Evolutionary conservation across 495 filamentous ascomycete genomes (phyloP), one percentile per base, ranked within the genome.

Genomic region (Glutinoglossum americanum): DNA sequence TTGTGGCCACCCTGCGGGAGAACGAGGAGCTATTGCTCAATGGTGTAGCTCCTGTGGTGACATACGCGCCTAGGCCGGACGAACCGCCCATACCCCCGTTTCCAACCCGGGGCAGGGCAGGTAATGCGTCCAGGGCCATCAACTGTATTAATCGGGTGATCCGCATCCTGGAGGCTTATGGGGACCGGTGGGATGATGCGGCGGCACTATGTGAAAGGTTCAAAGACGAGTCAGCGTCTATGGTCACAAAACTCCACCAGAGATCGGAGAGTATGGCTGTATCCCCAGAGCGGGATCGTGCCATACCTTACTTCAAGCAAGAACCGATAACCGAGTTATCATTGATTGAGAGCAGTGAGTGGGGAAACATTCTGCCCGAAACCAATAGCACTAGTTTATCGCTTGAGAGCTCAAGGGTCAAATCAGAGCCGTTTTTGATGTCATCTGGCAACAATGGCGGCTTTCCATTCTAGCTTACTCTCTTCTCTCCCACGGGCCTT

Each of bases 1-100:
- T 87, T 57, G 70, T 85, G 27, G 79, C 81, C 19, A 78, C 85
- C 3, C 70, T 88, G 2, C 69, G 70, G 23, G 76, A 78, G 47
- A 73, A 74, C 28, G 70, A 74, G 51, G 75, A 82, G 32, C 39
- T 61, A 7, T 54, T 74, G 21, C 64, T 74, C 25, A 19, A 21
- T 11, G 21, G 32, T 7, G 17, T n/a, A 11, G 19, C 57, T 53
- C 44, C 44, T 51, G 6, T 15, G n/a, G 13, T 54, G 28, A n/a
- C 19, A 19, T 48, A 48, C 10, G 5, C 15, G 4, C 49, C 49
- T 53, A 25, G 49, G 25, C 49, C 49, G 13, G 17, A 53, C 28
- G 49, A 53, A 3, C 25, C 49, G 7, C 49, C 49, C 15, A 28
- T 28, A 28, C 57, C 57, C 5, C 25, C 41, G n/a, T 27, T 58